Conservation (phyloP, 1,139 yeast species). For the Sugiyamaella grinbergsii region DNA sequence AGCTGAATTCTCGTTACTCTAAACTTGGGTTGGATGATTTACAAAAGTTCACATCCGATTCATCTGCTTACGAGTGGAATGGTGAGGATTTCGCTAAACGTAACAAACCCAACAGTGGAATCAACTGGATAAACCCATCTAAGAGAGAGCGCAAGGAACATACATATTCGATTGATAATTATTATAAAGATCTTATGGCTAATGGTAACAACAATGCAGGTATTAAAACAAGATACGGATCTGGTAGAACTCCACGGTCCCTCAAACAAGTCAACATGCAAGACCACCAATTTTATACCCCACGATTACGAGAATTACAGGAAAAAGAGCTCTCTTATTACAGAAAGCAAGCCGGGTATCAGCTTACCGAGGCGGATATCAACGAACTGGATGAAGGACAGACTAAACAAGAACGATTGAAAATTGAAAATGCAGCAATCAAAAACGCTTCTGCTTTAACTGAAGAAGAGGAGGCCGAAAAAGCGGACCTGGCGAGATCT, state of each 20-base stretch:
- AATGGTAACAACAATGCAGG: conserved; percentile 45
- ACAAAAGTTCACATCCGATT: conserved; percentile 82
- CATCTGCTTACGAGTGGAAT: conserved; percentile 94
- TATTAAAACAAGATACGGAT: conserved; percentile 45
- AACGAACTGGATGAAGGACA: conserved; percentile 51
- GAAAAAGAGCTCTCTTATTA: conserved; percentile 77
- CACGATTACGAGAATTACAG: conserved; percentile 62
- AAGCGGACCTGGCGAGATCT: conserved; percentile 58
- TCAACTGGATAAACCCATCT: conserved; percentile 79
- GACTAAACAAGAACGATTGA: conserved; percentile 60
- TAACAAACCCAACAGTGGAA: conserved; percentile 48
- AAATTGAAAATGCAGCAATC: conserved; percentile 61
- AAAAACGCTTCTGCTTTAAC: conserved; percentile 65
- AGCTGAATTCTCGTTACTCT: conserved; percentile 75
- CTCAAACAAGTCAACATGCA: conserved; percentile 59
- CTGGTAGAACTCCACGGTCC: conserved; percentile 45
- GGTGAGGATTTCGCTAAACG: conserved; percentile 87
- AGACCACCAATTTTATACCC: conserved; percentile 88
- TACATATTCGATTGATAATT: conserved; percentile 84
- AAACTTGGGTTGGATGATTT: conserved; percentile 88
- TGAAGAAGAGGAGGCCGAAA: conserved; percentile 69
- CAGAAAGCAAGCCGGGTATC: conserved; percentile 69
- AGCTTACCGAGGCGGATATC: conserved; percentile 54
- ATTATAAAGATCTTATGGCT: conserved; percentile 72
- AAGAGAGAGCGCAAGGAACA: conserved; percentile 89